Base-by-base conservation (phyloP, 306 rosid species). In the Malus fusca region DNA sequence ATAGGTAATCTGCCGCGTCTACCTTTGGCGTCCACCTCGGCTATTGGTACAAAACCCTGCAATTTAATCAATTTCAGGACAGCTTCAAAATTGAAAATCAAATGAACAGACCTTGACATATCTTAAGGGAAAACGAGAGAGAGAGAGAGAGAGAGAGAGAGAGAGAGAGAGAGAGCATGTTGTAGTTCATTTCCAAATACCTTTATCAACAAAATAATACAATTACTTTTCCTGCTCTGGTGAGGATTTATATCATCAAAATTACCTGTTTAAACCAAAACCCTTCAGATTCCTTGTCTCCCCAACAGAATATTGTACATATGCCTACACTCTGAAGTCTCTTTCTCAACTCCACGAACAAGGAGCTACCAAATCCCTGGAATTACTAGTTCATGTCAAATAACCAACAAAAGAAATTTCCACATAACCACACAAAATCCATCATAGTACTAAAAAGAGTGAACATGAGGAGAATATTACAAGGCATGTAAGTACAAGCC, bases 211-310 rank as follows among this genome's bases (percentile, higher is more conserved):
- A 77, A 64, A 66, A 9, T 33, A 35, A 78, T 74, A 64, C n/a
- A 68, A 61, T 78, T 67, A 37, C 48, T 17, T 70, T 64, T 44
- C 77, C 14, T 26, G 43, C 46, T 44, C 37, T 40, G 13, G 30
- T 70, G 71, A 19, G 51, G 61, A 61, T 26, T 22, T 10, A 31
- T 23, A 78, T 63, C 35, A 30, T 28, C 7, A 75, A 69, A 75
- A 69, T 43, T 73, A 93, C 98, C 96, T 89, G 96, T 81, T 91
- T 93, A 82, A 83, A 85, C 98, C 97, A 91, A 86, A 93, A 93
- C 28, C 86, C 91, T 90, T 91, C 93, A 69, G 98, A 93, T 82
- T 90, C 97, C 84, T 87, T 81, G 88, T 93, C 98, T 60, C 97
- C 98, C 97, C 98, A 93, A 62, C 97, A 93, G 78, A 91, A 84